Conservation (phyloP, 1,284 basidiomycete genomes). For the Tilletia caries region DNA sequence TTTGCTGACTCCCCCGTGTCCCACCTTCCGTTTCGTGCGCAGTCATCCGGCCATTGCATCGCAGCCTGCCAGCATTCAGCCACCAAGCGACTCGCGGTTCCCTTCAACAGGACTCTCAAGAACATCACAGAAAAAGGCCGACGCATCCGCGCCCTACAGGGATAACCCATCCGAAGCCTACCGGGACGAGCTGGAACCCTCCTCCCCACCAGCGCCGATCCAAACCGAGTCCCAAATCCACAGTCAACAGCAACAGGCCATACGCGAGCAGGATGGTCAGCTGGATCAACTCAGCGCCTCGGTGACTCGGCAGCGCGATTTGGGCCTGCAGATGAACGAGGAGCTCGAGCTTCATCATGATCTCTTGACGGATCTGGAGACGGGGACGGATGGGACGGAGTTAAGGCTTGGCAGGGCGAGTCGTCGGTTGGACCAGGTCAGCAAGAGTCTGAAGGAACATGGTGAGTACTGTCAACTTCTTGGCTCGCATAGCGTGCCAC, state of each 20-base stretch:
- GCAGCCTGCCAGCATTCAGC: background rate
- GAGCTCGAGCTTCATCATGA: conserved; percentile 48
- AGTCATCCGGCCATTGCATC: conserved; percentile 8
- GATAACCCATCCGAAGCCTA: conserved; percentile 6
- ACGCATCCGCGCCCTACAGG: background rate
- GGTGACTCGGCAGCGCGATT: conserved; percentile 44
- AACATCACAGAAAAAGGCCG: background rate
- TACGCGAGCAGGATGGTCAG: conserved; percentile 41
- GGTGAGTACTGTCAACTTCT: conserved; percentile 31
- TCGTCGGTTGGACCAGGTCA: conserved; percentile 34
- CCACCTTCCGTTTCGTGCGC: background rate
- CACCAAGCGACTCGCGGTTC: background rate
- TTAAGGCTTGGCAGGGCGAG: conserved; percentile 40
- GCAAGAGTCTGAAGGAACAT: conserved; percentile 40
- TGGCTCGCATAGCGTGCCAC: background rate
- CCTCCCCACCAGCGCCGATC: background rate
- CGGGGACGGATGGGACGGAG: conserved; percentile 38
- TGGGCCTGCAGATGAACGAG: conserved; percentile 50
- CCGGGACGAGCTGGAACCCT: background rate
- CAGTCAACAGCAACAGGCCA: conserved; percentile 26
- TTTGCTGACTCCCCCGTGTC: background rate
- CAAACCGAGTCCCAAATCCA: conserved; percentile 10
- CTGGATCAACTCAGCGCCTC: conserved; percentile 41
- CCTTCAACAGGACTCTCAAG: conserved; percentile 8
- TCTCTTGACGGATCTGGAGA: conserved; percentile 38